Percentiles rank a stretch among this genome's conserved stretches.
Evolutionary conservation across 768 basidiomycete genomes (phyloP).

Genomic region (Podaxis sp.): DNA sequence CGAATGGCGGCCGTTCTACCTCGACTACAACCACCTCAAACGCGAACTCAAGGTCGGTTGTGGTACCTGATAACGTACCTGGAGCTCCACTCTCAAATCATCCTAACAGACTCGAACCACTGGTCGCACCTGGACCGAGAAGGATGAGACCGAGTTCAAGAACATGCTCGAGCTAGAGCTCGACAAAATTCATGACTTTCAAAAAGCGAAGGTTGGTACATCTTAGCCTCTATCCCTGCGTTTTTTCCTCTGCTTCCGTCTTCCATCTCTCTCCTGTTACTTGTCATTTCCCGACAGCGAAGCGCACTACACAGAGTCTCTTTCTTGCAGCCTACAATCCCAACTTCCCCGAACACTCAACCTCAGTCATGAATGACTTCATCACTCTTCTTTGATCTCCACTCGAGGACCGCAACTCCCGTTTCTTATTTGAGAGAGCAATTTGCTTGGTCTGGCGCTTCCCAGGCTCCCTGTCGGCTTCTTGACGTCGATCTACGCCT

Average conservation of each 20-base stretch:
- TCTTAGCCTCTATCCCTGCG: neutral
- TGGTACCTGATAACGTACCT: slow-evolving; percentile 3
- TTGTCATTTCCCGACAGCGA: neutral
- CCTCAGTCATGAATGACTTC: neutral
- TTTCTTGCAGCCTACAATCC: neutral
- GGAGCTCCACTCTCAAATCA: slow-evolving; percentile 18
- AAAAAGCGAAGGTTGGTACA: slow-evolving; percentile 72
- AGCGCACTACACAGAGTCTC: neutral
- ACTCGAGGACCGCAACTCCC: neutral
- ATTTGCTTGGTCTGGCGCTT: neutral
- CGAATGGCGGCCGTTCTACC: slow-evolving; percentile 90
- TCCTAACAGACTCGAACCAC: slow-evolving; percentile 39
- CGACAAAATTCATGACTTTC: slow-evolving; percentile 93
- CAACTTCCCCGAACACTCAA: neutral
- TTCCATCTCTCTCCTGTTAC: neutral
- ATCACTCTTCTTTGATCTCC: neutral
- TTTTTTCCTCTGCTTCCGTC: neutral
- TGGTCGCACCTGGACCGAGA: slow-evolving; percentile 61
- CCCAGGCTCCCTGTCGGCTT: neutral
- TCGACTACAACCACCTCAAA: slow-evolving; percentile 88
- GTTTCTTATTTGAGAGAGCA: neutral
- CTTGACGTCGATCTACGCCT: neutral
- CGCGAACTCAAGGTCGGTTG: slow-evolving; percentile 77
- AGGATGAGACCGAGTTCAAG: slow-evolving; percentile 83
- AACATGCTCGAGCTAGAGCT: slow-evolving; percentile 78